phyloP scores from a whole-genome alignment of 2,329 filamentous ascomycete species.

The Aureobasidium sp. region DNA sequence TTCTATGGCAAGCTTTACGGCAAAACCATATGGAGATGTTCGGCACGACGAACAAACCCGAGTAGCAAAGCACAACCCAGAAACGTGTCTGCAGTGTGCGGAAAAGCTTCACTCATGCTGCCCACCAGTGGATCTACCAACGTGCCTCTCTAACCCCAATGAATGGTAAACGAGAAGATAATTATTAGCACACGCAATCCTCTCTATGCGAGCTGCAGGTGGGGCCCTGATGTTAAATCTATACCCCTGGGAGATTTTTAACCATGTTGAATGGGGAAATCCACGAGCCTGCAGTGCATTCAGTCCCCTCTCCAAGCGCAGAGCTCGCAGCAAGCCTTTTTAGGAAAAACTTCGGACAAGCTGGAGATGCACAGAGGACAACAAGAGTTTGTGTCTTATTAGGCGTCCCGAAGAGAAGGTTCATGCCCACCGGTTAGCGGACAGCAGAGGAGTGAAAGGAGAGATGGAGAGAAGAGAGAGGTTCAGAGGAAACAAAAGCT shows the following conservation, averaged over 20 bases:
- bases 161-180: not conserved
- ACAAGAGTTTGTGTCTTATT: not conserved
- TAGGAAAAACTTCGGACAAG: not conserved
- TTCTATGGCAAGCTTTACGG: not conserved
- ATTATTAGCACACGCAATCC: conserved; percentile 1
- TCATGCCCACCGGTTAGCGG: not conserved
- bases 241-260: too few species aligned
- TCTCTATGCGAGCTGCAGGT: not conserved
- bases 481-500: not conserved
- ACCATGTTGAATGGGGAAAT: not conserved
- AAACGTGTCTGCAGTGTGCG: not conserved
- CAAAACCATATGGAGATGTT: not conserved
- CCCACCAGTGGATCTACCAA: not conserved
- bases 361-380: not conserved
- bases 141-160: not conserved
- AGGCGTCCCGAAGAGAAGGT: not conserved
- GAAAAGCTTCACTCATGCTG: not conserved
- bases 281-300: not conserved
- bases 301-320: not conserved
- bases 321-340: not conserved
- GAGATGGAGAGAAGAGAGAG: not conserved
- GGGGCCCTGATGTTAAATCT: too few species aligned
- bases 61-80: not conserved
- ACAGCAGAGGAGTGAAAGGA: not conserved
- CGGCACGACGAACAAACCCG: not conserved